phyloP scores from a whole-genome alignment of 441 rosid species.

The Brassica hybrid region DNA sequence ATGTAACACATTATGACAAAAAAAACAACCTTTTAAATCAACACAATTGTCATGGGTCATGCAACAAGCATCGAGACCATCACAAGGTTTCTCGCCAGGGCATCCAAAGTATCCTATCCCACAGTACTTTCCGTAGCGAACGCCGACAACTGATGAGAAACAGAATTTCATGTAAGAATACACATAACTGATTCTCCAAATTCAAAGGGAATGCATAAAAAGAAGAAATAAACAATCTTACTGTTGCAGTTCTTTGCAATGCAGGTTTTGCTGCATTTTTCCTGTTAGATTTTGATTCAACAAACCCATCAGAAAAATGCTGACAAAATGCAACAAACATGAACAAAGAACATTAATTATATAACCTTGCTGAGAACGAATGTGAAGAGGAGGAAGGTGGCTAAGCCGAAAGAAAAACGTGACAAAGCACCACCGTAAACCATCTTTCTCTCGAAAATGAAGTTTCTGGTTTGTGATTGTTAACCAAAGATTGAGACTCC shows the following conservation, averaged over 20 bases:
- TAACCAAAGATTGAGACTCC: background rate
- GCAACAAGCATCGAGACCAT: slow-evolving; percentile 85
- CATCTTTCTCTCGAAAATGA: slow-evolving; percentile 14
- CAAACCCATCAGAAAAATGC: slow-evolving; percentile 9
- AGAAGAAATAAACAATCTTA: slow-evolving; percentile 47
- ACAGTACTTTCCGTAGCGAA: slow-evolving; percentile 82
- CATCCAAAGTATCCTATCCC: slow-evolving; percentile 83
- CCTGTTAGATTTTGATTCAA: slow-evolving; percentile 44
- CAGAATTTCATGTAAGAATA: background rate
- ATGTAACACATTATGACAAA: too few relatives aligned
- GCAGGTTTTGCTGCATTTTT: slow-evolving; percentile 67
- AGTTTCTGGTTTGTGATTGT: slow-evolving; percentile 16
- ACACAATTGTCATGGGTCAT: slow-evolving; percentile 86
- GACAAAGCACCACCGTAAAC: slow-evolving; percentile 19
- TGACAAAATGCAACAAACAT: slow-evolving; percentile 5
- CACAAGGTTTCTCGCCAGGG: slow-evolving; percentile 76
- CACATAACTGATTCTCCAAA: background rate
- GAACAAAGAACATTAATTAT: background rate
- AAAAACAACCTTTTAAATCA: background rate
- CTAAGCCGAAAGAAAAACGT: slow-evolving; percentile 12
- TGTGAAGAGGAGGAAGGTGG: slow-evolving; percentile 29
- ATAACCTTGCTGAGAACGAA: slow-evolving; percentile 33
- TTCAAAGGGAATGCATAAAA: background rate
- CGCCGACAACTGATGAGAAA: slow-evolving; percentile 15
- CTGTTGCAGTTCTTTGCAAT: slow-evolving; percentile 66